Percentiles rank a stretch among this genome's conserved stretches.
These are phyloP conservation scores for Drechslera avenae DNA, from an alignment of 2,329 filamentous ascomycete genomes.

Conservation along the genomic window DNA sequence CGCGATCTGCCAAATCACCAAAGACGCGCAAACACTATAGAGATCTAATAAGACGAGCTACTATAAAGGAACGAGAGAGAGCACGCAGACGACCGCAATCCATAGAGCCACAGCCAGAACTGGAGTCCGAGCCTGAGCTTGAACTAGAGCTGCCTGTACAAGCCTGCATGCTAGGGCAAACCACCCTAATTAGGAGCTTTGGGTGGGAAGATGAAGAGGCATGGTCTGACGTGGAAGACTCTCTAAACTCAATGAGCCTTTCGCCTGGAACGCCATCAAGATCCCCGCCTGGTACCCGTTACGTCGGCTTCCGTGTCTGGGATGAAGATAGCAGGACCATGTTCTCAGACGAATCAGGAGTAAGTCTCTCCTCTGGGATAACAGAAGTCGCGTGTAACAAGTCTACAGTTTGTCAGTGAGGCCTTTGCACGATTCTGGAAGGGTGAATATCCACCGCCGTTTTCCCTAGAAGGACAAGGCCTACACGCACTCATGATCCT, in stretches of 20 bases:
- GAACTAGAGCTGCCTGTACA: neutral
- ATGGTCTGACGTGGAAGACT: neutral
- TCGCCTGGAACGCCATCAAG: neutral
- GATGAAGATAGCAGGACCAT: conserved; percentile 2
- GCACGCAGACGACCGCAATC: neutral
- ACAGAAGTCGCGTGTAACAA: too few relatives aligned
- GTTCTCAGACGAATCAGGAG: conserved; percentile 4
- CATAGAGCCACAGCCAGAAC: neutral
- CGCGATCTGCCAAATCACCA: conserved; percentile 4
- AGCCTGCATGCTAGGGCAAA: neutral
- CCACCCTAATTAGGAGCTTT: neutral
- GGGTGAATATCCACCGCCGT: conserved; percentile 3
- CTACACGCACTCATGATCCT: neutral
- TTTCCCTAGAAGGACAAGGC: conserved; percentile 5
- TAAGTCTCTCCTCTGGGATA: too few relatives aligned
- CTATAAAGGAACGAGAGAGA: neutral
- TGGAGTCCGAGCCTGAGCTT: neutral
- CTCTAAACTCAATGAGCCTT: neutral
- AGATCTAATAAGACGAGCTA: neutral
- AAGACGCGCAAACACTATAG: conserved; percentile 4
- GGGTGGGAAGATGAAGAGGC: neutral
- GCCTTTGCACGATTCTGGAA: conserved; percentile 3
- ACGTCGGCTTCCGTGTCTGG: conserved; percentile 12
- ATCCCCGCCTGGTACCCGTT: neutral
- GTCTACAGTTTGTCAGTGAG: conserved; percentile 9